Base-by-base conservation (phyloP, 2,329 filamentous ascomycete species). In the Colletotrichum abscissum region DNA sequence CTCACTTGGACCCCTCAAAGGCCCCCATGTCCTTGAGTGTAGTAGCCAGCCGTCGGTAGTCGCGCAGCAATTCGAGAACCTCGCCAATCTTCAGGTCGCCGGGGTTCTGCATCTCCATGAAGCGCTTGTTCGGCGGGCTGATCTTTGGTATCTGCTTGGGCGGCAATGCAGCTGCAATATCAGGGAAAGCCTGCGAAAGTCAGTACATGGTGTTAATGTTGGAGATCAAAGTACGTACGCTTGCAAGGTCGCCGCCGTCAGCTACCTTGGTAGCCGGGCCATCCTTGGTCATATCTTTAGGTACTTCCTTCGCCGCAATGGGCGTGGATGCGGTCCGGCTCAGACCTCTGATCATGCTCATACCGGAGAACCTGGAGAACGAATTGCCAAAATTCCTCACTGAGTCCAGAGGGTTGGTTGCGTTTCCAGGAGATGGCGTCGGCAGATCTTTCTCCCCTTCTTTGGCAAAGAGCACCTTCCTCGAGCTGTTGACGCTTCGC, bases 311-410 rank as follows among this genome's bases (percentile, higher is more conserved):
- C 24, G 81, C 74, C 2, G 80, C 78, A 8, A 80, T 81, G 9
- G 85, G 79, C 33, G 86, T 85, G 9, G 86, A 82, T 24, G 85
- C 82, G 26, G 85, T 82, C 65, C 92, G 86, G 1, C 94, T 93
- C 77, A 97, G 96, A 1, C 92, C 92, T 69, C 93, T 91, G 76
- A 97, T 92, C 79, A 92, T 89, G 69, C 89, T 89, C 80, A 97
- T 95, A 42, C 91, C 86, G 1, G 93, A 91, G 64, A 97, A 89
- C 64, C 94, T 90, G 78, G 97, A 97, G 42, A 97, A 86, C 1
- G 92, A 92, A 80, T 89, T 97, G 49, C 94, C 92, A 73, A 97
- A 88, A 80, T 90, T 96, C 67, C 94, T 91, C 86, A 97, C 92
- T 14, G 94, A 94, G 75, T 97, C 94, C 2, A 97, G 89, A 14